Conservation (phyloP, 1,139 yeast species). For the Taphrina sp. region DNA sequence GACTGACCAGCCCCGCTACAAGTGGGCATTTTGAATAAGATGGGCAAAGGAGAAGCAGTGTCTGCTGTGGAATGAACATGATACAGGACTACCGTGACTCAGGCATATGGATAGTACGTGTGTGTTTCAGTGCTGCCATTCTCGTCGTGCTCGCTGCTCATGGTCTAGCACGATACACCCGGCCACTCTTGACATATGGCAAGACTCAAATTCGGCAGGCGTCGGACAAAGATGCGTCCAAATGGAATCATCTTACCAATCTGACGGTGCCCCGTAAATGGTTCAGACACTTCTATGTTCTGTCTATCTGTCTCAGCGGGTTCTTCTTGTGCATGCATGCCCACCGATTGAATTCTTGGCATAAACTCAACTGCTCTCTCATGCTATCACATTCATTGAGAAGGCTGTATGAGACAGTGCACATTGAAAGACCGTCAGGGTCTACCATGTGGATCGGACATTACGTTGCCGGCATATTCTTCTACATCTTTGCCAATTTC, state of each 20-base stretch:
- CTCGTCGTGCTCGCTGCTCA: slow-evolving; percentile 39
- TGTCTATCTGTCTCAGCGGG: slow-evolving; percentile 36
- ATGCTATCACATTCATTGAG: slow-evolving; percentile 61
- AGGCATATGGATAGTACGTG: too few relatives aligned
- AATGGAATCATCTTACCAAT: slow-evolving; percentile 36
- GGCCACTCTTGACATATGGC: slow-evolving; percentile 40
- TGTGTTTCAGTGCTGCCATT: slow-evolving; percentile 1
- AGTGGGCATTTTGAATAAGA: too few relatives aligned
- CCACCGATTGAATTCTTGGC: too few relatives aligned
- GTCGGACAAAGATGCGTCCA: slow-evolving; percentile 33
- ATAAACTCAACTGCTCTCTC: slow-evolving; percentile 39
- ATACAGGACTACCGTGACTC: too few relatives aligned
- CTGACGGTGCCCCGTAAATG: slow-evolving; percentile 51
- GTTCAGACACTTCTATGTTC: slow-evolving; percentile 51
- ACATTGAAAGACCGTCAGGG: slow-evolving; percentile 52
- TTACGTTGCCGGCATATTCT: slow-evolving; percentile 68
- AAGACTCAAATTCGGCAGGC: slow-evolving; percentile 37
- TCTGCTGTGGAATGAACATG: too few relatives aligned
- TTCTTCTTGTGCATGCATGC: background rate
- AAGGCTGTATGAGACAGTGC: slow-evolving; percentile 60
- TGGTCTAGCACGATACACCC: slow-evolving; percentile 39
- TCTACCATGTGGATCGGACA: slow-evolving; percentile 71
- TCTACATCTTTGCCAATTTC: slow-evolving; percentile 53
- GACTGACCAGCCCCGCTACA: too few relatives aligned
- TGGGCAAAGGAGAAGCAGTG: too few relatives aligned